Conservation (phyloP, 768 basidiomycete genomes). For the Xanthoconium purpureum region DNA sequence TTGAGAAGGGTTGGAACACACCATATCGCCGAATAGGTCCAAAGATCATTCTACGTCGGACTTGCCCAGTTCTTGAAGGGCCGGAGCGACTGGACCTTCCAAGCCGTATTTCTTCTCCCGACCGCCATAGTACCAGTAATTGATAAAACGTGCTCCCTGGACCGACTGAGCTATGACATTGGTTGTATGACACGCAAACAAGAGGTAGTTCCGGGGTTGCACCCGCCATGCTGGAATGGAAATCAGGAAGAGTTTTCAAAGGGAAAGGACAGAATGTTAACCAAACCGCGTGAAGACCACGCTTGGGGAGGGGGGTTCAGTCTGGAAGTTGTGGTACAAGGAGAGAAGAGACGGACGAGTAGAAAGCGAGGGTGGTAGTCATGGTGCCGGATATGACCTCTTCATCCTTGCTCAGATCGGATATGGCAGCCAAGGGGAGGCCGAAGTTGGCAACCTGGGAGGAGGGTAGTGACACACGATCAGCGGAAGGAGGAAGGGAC, state of each 20-base stretch:
- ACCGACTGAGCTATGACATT: conserved; percentile 84
- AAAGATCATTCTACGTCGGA: conserved; percentile 24
- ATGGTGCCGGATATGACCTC: conserved; percentile 96
- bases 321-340: conserved; percentile 4
- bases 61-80: conserved; percentile 41
- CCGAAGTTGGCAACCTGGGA: conserved; percentile 96
- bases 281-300: conserved; percentile 96
- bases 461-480: conserved; percentile 6
- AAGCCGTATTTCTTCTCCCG: conserved; percentile 65
- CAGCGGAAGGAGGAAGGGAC: conserved; percentile 32
- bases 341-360: conserved; percentile 70
- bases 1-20: neutral
- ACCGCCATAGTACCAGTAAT: conserved; percentile 91
- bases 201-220: conserved; percentile 91
- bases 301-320: conserved; percentile 28
- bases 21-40: neutral
- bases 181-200: conserved; percentile 91
- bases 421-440: conserved; percentile 87
- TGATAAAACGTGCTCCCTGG: conserved; percentile 81
- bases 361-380: conserved; percentile 85
- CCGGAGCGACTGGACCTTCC: conserved; percentile 47
- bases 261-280: conserved; percentile 25
- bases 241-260: conserved; percentile 2
- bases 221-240: conserved; percentile 78
- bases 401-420: conserved; percentile 92